These are phyloP conservation scores for Heritiera littoralis DNA, from an alignment of 345 rosid genomes.

Conservation along the genomic window DNA sequence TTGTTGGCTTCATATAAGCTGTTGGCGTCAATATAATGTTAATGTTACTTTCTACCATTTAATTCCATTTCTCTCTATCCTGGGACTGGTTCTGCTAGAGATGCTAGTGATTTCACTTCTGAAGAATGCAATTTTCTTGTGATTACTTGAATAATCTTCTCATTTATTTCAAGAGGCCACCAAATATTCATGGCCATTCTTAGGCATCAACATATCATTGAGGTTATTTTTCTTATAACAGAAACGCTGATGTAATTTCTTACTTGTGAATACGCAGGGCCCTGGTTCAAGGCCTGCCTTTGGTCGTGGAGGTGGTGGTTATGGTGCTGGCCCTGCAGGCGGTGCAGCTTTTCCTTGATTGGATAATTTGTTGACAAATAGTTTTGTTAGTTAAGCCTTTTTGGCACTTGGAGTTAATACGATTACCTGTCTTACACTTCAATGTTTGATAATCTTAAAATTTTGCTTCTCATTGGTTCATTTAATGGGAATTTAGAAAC, in stretches of 20 bases:
- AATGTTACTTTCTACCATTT: neutral
- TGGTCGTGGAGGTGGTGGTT: slow-evolving; percentile 76
- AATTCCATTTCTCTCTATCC: neutral
- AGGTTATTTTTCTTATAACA: neutral
- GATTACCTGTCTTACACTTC: neutral
- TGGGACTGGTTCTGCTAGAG: neutral
- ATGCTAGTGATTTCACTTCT: neutral
- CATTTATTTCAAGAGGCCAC: neutral
- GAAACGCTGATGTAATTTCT: neutral
- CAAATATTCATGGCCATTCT: neutral
- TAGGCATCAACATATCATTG: neutral
- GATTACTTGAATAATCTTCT: neutral
- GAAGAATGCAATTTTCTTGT: neutral
- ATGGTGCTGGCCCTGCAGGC: slow-evolving; percentile 49
- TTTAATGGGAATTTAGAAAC: neutral
- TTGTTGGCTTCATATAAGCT: neutral
- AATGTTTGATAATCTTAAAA: neutral
- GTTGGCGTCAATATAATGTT: neutral
- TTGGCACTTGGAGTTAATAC: neutral
- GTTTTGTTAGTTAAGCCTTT: slow-evolving; percentile 19
- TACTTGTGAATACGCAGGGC: slow-evolving; percentile 35
- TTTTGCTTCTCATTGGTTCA: neutral
- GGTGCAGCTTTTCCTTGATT: slow-evolving; percentile 57
- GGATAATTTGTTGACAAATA: neutral
- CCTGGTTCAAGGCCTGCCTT: slow-evolving; percentile 68